Percentiles rank a stretch among this genome's conserved stretches.
phyloP scores from a whole-genome alignment of 345 rosid genomes.

The Brassica nigra region DNA sequence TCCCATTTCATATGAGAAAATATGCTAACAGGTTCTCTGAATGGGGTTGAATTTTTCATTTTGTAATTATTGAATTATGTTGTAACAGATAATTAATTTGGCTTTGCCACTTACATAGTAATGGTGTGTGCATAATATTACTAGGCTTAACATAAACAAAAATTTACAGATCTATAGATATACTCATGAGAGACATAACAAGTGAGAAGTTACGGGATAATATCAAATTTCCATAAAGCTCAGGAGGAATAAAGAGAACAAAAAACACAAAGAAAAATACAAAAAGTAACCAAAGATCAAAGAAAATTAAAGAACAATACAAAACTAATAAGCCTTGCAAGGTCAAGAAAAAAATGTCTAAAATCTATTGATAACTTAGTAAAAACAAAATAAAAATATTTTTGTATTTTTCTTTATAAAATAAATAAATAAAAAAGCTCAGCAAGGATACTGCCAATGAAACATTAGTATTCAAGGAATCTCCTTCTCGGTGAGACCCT shows the following conservation, averaged over 20 bases:
- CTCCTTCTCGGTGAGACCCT: not conserved
- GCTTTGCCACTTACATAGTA: slow-evolving; percentile 3
- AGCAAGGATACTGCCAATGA: slow-evolving; percentile 53
- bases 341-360: slow-evolving; percentile 59
- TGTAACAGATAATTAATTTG: slow-evolving; percentile 24
- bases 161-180: not conserved
- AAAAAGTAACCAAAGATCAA: not conserved
- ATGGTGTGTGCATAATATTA: not conserved
- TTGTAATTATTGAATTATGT: slow-evolving; percentile 15
- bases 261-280: not conserved
- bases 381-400: not conserved
- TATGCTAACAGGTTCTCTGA: slow-evolving; percentile 28
- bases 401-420: not conserved
- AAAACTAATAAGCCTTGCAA: slow-evolving; percentile 54
- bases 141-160: not conserved
- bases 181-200: not conserved
- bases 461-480: not conserved
- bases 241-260: slow-evolving; percentile 42
- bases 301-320: not conserved
- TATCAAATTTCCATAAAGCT: slow-evolving; percentile 39
- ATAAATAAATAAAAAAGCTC: slow-evolving; percentile 46
- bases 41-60: slow-evolving; percentile 36
- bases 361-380: slow-evolving; percentile 1
- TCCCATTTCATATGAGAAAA: slow-evolving; percentile 20
- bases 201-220: not conserved